Percentiles rank a stretch among this genome's conserved stretches.
These are phyloP conservation scores for Aspergillus ibericus DNA, from an alignment of 2,329 filamentous ascomycete species.

Conservation along the genomic window DNA sequence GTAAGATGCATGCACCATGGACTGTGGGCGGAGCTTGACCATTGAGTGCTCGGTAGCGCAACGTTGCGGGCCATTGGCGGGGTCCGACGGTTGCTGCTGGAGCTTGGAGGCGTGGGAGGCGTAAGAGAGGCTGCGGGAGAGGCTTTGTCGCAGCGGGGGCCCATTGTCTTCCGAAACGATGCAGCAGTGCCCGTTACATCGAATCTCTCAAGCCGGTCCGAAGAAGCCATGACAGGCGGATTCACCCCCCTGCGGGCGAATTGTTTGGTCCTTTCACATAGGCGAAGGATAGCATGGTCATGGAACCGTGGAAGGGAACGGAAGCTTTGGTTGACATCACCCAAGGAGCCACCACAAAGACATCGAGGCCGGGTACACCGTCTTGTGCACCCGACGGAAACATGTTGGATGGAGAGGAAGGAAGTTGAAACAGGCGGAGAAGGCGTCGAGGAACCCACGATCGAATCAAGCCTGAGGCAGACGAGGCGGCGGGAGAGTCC, in stretches of 20 bases:
- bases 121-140: background rate
- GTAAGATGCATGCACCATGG: background rate
- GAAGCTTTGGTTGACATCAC: background rate
- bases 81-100: background rate
- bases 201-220: background rate
- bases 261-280: background rate
- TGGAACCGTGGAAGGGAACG: background rate
- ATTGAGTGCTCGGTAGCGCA: background rate
- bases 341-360: background rate
- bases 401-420: background rate
- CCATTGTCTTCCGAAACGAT: background rate
- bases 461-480: conserved; percentile 1
- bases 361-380: background rate
- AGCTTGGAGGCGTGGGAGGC: background rate
- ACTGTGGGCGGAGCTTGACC: background rate
- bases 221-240: background rate
- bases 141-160: background rate
- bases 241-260: background rate
- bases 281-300: background rate
- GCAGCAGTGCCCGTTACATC: background rate
- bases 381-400: background rate
- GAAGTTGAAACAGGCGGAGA: background rate
- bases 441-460: background rate
- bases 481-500: background rate
- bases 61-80: background rate